phyloP scores from a whole-genome alignment of 1,284 basidiomycete genomes.

The Rhodotorula sp. region DNA sequence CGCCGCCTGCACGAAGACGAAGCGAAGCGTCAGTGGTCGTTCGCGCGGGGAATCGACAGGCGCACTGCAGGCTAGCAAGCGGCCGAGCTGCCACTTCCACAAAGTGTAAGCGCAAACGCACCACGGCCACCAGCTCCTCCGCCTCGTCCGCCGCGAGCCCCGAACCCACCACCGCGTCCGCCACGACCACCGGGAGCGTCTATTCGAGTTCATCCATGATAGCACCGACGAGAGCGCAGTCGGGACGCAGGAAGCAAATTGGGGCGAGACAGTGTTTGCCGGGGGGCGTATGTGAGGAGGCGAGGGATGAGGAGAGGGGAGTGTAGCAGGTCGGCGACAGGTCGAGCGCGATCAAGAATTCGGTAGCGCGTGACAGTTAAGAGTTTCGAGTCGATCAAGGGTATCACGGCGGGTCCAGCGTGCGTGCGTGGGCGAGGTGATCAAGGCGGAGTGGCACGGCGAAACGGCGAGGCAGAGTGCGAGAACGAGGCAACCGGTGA shows the following conservation, averaged over 20 bases:
- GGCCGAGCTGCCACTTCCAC: too few species aligned
- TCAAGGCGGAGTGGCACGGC: too few species aligned
- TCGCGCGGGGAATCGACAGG: too few species aligned
- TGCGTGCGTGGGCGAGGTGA: background rate
- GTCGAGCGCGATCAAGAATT: background rate
- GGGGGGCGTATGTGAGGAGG: background rate
- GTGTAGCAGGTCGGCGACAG: background rate
- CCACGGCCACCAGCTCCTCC: conserved; percentile 30
- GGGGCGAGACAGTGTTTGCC: background rate
- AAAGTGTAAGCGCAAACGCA: conserved; percentile 17
- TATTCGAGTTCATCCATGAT: background rate
- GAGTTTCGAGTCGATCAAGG: too few species aligned
- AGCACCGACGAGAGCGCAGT: background rate
- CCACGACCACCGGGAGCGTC: conserved; percentile 38
- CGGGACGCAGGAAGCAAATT: background rate
- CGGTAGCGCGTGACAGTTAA: background rate
- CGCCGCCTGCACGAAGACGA: too few species aligned
- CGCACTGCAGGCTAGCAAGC: too few species aligned
- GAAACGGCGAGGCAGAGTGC: background rate
- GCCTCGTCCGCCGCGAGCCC: conserved; percentile 48
- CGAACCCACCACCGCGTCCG: conserved; percentile 45
- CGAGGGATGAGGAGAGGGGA: background rate
- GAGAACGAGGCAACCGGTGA: background rate
- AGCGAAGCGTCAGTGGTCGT: too few species aligned
- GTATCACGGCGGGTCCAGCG: background rate